Conservation (phyloP, 768 basidiomycete species). For the Psilocybe tampanensis region DNA sequence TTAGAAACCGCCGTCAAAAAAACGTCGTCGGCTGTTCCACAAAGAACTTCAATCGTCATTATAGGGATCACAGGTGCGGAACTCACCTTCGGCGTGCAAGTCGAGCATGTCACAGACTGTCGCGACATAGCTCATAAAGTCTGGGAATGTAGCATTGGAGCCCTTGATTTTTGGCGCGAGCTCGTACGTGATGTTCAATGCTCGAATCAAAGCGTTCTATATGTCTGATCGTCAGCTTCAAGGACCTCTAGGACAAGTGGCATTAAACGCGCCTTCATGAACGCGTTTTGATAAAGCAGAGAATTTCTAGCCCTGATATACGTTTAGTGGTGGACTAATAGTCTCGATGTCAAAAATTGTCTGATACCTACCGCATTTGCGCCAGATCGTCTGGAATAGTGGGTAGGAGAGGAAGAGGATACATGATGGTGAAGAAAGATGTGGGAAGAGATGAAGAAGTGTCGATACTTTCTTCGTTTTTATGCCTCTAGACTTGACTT, state of each 20-base stretch:
- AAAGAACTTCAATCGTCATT: not conserved
- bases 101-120: constrained; percentile 23
- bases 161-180: constrained; percentile 16
- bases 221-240: not conserved
- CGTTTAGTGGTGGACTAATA: not conserved
- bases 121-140: constrained; percentile 25
- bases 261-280: constrained; percentile 27
- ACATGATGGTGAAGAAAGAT: constrained; percentile 5
- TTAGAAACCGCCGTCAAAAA: constrained; percentile 21
- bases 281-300: constrained; percentile 26
- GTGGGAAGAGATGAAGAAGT: not conserved
- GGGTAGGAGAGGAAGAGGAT: constrained; percentile 27
- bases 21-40: constrained; percentile 24
- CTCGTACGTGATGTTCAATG: constrained; percentile 24
- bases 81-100: constrained; percentile 26
- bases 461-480: not conserved
- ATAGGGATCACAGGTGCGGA: not conserved
- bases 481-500: not conserved
- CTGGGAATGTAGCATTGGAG: constrained; percentile 11
- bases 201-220: constrained; percentile 29
- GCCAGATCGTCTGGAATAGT: constrained; percentile 23
- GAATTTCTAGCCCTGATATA: constrained; percentile 13
- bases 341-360: not conserved
- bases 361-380: constrained; percentile 24
- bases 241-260: not conserved